Evolutionary conservation across 208 protist species (phyloP), one percentile per base, ranked within the genome.

Genomic region (Crithidia brevicula): DNA sequence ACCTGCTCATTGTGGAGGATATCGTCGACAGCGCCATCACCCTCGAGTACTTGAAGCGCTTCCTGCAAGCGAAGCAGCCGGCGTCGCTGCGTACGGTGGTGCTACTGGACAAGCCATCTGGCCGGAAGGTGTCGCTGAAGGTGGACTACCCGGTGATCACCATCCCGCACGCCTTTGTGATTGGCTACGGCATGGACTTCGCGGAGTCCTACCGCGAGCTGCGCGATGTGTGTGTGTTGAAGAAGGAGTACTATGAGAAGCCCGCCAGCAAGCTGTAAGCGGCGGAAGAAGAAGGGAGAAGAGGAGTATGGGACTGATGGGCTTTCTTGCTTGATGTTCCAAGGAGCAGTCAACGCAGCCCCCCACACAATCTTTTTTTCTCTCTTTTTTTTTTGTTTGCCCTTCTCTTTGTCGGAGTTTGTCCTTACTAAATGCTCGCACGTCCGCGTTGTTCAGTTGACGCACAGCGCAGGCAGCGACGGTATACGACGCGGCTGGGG

Each of bases 121-220:
- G 87, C 16, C 74, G 91, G 15, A 85, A 86, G 57, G 68, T 86
- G 56, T n/a, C 60, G 4, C 34, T 82, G 22, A 34, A 66, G 13
- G 74, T 79, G 11, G 86, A 98, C 61, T 98, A 94, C 74, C 58
- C 79, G 13, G 81, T 96, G 23, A 73, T 85, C 42, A 69, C 49
- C 22, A 80, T 98, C 16, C 82, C 83, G 0, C 59, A 93, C 46
- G 75, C 38, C 20, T 96, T 96, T 72, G 88, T 97, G 22, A 79
- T 98, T 46, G 94, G 94, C 68, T 98, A 98, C 75, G 94, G 94
- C 38, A 67, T 98, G 28, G 94, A 98, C 77, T 98, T 86, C 58
- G 84, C 77, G 16, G 89, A 96, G 70, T 27, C 72, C 16, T 96
- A 87, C 77, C 77, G 94, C 34, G 86, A 89, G 70, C 61, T 98